Evolutionary conservation across 2,329 filamentous ascomycete genomes (phyloP).

Genomic region (Fusarium xyrophilum): DNA sequence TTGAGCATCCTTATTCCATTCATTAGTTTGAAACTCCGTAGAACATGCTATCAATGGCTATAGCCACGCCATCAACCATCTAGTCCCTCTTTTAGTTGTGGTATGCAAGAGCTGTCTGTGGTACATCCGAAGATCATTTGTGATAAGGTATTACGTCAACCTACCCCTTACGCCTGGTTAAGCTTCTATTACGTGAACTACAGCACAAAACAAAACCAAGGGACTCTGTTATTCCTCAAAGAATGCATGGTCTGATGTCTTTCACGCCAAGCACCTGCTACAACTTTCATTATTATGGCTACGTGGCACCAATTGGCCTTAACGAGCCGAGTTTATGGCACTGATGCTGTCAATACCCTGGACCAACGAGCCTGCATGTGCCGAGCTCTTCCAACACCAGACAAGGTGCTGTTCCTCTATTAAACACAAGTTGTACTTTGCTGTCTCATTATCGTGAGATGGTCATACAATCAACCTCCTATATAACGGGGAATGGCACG

Average conservation of each 20-base stretch:
- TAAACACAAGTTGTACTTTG: neutral
- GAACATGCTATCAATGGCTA: neutral
- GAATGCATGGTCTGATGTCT: neutral
- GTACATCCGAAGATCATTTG: neutral
- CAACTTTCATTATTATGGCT: neutral
- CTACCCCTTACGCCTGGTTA: neutral
- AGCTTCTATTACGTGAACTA: neutral
- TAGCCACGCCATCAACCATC: neutral
- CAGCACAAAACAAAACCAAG: neutral
- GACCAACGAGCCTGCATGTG: neutral
- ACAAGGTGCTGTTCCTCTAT: neutral
- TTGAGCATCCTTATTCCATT: neutral
- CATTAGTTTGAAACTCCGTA: neutral
- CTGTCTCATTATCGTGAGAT: neutral
- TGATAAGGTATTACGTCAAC: constrained; percentile 1
- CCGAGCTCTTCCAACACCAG: neutral
- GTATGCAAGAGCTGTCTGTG: neutral
- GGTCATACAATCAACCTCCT: neutral
- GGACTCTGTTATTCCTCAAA: neutral
- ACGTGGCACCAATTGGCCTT: constrained; percentile 19
- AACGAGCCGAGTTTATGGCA: neutral
- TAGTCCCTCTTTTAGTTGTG: neutral
- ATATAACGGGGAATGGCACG: neutral
- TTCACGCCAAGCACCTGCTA: neutral
- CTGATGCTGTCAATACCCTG: neutral